Evolutionary conservation across 441 rosid genomes (phyloP).

Genomic region (Gossypium laxum): DNA sequence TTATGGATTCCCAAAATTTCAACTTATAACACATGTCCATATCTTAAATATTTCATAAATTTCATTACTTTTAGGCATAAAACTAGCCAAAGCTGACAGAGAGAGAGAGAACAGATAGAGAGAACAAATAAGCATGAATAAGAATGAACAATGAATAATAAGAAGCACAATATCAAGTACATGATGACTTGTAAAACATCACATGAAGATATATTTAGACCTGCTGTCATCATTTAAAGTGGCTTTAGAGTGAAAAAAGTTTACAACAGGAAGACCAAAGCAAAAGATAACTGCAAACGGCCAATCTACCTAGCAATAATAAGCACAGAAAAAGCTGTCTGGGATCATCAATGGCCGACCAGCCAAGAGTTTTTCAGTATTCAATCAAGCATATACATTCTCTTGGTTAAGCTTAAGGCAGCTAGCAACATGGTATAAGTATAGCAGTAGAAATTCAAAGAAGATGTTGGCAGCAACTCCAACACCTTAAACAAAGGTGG

Average conservation of each 20-base stretch:
- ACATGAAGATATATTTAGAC: neutral
- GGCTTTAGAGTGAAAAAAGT: neutral
- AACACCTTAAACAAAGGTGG: neutral
- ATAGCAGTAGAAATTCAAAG: neutral
- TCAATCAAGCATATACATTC: neutral
- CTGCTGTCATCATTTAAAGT: neutral
- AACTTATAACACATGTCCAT: neutral
- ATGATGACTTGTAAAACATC: neutral
- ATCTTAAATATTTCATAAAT: neutral
- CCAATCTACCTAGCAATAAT: neutral
- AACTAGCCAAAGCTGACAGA: neutral
- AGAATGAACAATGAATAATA: neutral
- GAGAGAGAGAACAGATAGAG: neutral
- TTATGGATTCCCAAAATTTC: slow-evolving; percentile 2
- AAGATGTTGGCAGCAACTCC: neutral
- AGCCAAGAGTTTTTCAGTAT: neutral
- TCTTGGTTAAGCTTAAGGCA: neutral
- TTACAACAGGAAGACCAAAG: neutral
- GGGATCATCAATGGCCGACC: neutral
- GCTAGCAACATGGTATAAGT: neutral
- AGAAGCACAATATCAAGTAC: neutral
- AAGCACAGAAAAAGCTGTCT: neutral
- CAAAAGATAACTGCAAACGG: neutral
- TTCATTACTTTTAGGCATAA: slow-evolving; percentile 1
- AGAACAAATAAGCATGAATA: neutral